Conservation (phyloP, 78 protist genomes). For the Cavenderia fasciculata region DNA sequence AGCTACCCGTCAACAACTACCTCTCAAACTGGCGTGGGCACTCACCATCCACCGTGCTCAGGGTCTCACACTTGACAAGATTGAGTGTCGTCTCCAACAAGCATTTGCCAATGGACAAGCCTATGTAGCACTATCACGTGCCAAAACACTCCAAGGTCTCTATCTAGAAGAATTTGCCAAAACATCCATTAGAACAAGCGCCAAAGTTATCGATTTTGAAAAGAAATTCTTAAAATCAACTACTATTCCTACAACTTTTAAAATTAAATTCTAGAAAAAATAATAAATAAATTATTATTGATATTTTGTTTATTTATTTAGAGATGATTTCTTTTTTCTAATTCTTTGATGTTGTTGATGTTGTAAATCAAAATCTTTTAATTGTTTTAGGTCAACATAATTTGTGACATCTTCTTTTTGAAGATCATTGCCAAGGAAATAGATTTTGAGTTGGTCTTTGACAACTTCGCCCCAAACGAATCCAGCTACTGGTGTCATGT, state of each 20-base stretch:
- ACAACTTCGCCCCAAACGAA: slow-evolving; percentile 80
- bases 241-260: no score
- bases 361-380: slow-evolving; percentile 50
- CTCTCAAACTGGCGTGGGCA: slow-evolving; percentile 95
- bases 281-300: no score
- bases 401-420: slow-evolving; percentile 59
- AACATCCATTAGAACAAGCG: slow-evolving; percentile 34
- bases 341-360: neutral
- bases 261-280: no score
- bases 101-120: slow-evolving; percentile 92
- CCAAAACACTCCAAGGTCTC: slow-evolving; percentile 80
- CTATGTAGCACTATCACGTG: slow-evolving; percentile 95
- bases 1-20: slow-evolving; percentile 83
- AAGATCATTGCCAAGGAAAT: slow-evolving; percentile 53
- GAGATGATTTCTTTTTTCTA: neutral
- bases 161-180: slow-evolving; percentile 10
- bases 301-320: no score
- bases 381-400: slow-evolving; percentile 23
- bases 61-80: slow-evolving; percentile 91
- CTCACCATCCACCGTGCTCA: slow-evolving; percentile 94
- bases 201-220: slow-evolving; percentile 21
- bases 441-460: slow-evolving; percentile 48
- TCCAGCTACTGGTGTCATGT: slow-evolving; percentile 77
- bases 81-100: slow-evolving; percentile 69
- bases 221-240: neutral